Percentiles rank a stretch among this genome's conserved stretches.
These are phyloP conservation scores for Emmonsiellopsis sp. DNA, from an alignment of 2,329 filamentous ascomycete species.

Conservation along the genomic window DNA sequence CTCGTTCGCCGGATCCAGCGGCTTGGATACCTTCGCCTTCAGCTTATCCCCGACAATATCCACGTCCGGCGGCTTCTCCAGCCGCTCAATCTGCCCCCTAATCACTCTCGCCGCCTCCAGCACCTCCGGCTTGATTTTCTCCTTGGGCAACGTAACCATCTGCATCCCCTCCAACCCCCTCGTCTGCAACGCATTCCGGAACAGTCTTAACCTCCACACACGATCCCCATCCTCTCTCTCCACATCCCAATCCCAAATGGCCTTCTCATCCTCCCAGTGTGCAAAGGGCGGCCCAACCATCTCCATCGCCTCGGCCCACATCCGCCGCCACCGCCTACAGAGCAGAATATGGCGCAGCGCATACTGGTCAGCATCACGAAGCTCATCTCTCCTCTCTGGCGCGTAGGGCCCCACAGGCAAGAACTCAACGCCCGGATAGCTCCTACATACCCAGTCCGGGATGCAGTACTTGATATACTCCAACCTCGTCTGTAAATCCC, in stretches of 20 bases:
- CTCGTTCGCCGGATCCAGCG: background rate
- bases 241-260: slow-evolving; percentile 7
- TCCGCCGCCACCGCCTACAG: slow-evolving; percentile 18
- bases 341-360: slow-evolving; percentile 15
- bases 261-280: background rate
- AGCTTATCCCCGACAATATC: background rate
- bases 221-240: slow-evolving; percentile 6
- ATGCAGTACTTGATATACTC: slow-evolving; percentile 24
- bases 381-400: background rate
- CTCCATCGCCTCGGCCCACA: slow-evolving; percentile 16
- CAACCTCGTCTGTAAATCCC: slow-evolving; percentile 17
- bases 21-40: background rate
- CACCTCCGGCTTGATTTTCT: slow-evolving; percentile 12
- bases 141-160: slow-evolving; percentile 18
- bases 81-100: slow-evolving; percentile 10
- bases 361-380: slow-evolving; percentile 5
- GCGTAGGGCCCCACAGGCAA: slow-evolving; percentile 5
- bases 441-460: slow-evolving; percentile 14
- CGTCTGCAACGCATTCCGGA: slow-evolving; percentile 17
- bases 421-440: slow-evolving; percentile 6
- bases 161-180: slow-evolving; percentile 23
- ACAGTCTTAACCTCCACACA: slow-evolving; percentile 16
- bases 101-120: slow-evolving; percentile 8
- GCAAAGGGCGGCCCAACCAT: slow-evolving; percentile 7
- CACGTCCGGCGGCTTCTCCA: slow-evolving; percentile 1